Conservation (phyloP, 768 basidiomycete species). For the Artomyces pyxidatus region DNA sequence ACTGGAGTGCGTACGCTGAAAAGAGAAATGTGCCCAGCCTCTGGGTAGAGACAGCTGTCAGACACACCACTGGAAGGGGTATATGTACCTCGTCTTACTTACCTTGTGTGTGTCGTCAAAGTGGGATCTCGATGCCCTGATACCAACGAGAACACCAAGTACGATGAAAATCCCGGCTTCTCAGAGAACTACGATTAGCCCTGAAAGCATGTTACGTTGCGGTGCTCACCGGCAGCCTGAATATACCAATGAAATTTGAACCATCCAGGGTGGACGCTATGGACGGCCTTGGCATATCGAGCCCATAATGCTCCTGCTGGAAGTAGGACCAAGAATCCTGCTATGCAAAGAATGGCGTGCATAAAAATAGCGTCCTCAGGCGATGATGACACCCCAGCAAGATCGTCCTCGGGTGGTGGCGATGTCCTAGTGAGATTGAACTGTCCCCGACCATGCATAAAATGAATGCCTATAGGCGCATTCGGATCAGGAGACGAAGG, state of each 20-base stretch:
- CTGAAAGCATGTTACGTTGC: not conserved
- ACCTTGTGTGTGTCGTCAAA: conserved; percentile 45
- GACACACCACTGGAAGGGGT: too few species aligned
- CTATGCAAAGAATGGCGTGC: conserved; percentile 44
- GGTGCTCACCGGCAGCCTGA: not conserved
- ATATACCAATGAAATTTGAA: not conserved
- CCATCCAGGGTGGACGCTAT: not conserved
- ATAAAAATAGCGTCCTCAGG: conserved; percentile 38
- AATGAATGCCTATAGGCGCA: conserved; percentile 42
- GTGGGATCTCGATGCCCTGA: conserved; percentile 28
- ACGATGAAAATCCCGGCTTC: not conserved
- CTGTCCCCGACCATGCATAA: conserved; percentile 30
- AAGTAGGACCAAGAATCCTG: conserved; percentile 49
- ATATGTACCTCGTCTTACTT: too few species aligned
- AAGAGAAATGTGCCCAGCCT: too few species aligned
- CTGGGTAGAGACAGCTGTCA: too few species aligned
- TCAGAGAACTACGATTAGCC: not conserved
- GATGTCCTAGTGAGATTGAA: conserved; percentile 37
- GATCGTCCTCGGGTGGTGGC: conserved; percentile 24
- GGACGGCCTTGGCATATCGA: conserved; percentile 35
- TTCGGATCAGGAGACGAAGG: conserved; percentile 39
- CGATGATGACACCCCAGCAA: conserved; percentile 6
- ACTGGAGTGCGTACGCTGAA: too few species aligned
- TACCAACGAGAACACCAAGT: not conserved
- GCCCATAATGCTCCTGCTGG: conserved; percentile 51